Percentiles rank a stretch among this genome's conserved stretches.
These are phyloP conservation scores for Penicillium rolfsii DNA, from an alignment of 2,329 filamentous ascomycete genomes.

Conservation along the genomic window DNA sequence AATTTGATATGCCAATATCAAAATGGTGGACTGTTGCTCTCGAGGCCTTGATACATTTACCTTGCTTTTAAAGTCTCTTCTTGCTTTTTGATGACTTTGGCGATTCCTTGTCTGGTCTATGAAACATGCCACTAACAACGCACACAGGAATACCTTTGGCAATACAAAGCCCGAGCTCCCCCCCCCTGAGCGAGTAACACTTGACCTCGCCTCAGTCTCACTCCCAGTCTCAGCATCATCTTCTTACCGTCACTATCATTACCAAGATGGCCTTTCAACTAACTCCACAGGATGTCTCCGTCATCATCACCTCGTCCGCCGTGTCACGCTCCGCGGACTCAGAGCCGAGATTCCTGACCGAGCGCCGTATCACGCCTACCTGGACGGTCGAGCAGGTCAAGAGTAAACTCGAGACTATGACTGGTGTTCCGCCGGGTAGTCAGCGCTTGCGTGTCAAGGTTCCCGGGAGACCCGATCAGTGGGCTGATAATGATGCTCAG, in stretches of 20 bases:
- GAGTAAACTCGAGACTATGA: slow-evolving; percentile 86
- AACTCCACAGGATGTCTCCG: slow-evolving; percentile 44
- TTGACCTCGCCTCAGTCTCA: too few species aligned
- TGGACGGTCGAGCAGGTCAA: slow-evolving; percentile 88
- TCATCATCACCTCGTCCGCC: slow-evolving; percentile 43
- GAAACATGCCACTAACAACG: not conserved
- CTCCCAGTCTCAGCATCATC: not conserved
- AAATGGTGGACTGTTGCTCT: not conserved
- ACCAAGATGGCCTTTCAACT: slow-evolving; percentile 41
- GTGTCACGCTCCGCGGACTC: slow-evolving; percentile 19
- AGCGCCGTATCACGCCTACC: slow-evolving; percentile 87
- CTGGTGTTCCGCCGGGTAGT: slow-evolving; percentile 79
- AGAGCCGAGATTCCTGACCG: slow-evolving; percentile 62
- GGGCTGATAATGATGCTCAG: slow-evolving; percentile 72
- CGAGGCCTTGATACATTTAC: not conserved
- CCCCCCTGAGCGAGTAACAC: not conserved
- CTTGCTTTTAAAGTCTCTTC: not conserved
- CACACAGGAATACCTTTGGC: not conserved
- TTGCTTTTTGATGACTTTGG: not conserved
- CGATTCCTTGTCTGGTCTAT: too few species aligned
- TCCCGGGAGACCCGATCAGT: slow-evolving; percentile 60
- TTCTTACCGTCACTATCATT: not conserved
- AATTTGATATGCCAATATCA: slow-evolving; percentile 16
- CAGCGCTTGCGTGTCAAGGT: slow-evolving; percentile 77
- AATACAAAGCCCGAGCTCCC: not conserved